phyloP scores from a whole-genome alignment of 75 land plant genomes.

The Pinus albicaulis region DNA sequence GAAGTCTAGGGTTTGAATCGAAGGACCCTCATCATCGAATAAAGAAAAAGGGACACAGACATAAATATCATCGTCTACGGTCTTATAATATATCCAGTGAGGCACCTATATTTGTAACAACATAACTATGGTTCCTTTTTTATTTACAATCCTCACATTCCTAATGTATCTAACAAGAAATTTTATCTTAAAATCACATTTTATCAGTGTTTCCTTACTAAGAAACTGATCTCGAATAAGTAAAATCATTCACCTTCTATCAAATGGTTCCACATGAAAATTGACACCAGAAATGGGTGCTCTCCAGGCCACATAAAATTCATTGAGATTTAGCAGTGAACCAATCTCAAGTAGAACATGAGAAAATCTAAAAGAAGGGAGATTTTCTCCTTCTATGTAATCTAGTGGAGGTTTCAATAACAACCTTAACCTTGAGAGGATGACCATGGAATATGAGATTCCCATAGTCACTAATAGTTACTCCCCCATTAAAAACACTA shows the following conservation, averaged over 20 bases:
- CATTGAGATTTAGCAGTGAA: slow-evolving; percentile 36
- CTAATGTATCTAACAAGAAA: slow-evolving; percentile 53
- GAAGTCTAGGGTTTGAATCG: slow-evolving; percentile 89
- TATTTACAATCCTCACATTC: slow-evolving; percentile 37
- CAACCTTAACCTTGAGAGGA: slow-evolving; percentile 34
- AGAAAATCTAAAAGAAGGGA: slow-evolving; percentile 33
- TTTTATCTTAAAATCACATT: slow-evolving; percentile 73
- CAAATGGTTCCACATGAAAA: slow-evolving; percentile 64
- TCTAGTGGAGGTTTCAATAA: slow-evolving; percentile 34
- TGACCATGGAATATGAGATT: slow-evolving; percentile 23
- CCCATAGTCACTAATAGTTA: slow-evolving; percentile 33
- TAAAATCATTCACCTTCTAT: slow-evolving; percentile 39
- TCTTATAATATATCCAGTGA: slow-evolving; percentile 71
- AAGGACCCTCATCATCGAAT: slow-evolving; percentile 91
- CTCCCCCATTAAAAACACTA: slow-evolving; percentile 33
- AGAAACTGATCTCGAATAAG: slow-evolving; percentile 49
- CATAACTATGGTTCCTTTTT: slow-evolving; percentile 27
- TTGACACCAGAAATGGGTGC: slow-evolving; percentile 51
- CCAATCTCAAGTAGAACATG: slow-evolving; percentile 64
- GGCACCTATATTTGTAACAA: slow-evolving; percentile 60
- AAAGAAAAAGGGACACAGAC: slow-evolving; percentile 45
- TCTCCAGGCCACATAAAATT: slow-evolving; percentile 59
- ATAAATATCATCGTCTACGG: slow-evolving; percentile 81
- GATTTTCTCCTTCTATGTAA: slow-evolving; percentile 31
- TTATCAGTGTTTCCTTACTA: slow-evolving; percentile 28